A percentile compares a stretch with the other conserved stretches of the same genome.
Evolutionary conservation across 2,329 filamentous ascomycete species (phyloP).

Genomic region (Nectriaceae sp.): DNA sequence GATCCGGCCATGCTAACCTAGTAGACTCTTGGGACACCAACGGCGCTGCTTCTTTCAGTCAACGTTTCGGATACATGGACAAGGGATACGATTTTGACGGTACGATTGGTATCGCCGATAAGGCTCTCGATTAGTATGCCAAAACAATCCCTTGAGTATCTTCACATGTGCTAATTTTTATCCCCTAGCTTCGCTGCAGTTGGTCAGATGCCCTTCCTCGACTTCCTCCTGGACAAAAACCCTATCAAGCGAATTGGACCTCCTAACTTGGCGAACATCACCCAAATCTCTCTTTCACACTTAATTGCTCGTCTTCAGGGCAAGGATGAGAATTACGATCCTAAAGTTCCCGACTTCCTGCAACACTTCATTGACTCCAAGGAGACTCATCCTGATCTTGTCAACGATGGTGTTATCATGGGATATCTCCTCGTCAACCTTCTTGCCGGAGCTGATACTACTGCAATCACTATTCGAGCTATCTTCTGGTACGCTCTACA

Average conservation of each 20-base stretch:
- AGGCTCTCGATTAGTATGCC: constrained; percentile 32
- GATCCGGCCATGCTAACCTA: background rate
- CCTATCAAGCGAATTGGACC: constrained; percentile 27
- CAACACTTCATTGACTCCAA: constrained; percentile 38
- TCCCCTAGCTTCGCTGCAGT: constrained; percentile 17
- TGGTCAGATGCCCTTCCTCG: constrained; percentile 15
- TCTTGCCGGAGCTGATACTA: constrained; percentile 41
- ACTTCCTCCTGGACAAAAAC: constrained; percentile 31
- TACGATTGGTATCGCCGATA: constrained; percentile 13
- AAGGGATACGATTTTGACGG: constrained; percentile 22
- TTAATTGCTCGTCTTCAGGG: constrained; percentile 18
- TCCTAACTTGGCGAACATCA: constrained; percentile 21
- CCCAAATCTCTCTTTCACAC: constrained; percentile 18
- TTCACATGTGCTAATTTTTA: too few species aligned
- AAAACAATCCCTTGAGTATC: constrained; percentile 19
- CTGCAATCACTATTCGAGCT: constrained; percentile 35
- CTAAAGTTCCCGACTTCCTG: constrained; percentile 32
- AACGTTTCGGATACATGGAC: constrained; percentile 44
- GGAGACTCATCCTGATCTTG: constrained; percentile 33
- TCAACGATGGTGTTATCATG: constrained; percentile 39
- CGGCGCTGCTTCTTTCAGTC: constrained; percentile 41
- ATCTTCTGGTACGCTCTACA: constrained; percentile 41
- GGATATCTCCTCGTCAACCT: constrained; percentile 36
- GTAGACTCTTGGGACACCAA: constrained; percentile 41
- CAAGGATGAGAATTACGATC: constrained; percentile 19